Evolutionary conservation across 2,329 filamentous ascomycete species (phyloP), one percentile per base, ranked within the genome.

Genomic region (Fusarium beomiforme): DNA sequence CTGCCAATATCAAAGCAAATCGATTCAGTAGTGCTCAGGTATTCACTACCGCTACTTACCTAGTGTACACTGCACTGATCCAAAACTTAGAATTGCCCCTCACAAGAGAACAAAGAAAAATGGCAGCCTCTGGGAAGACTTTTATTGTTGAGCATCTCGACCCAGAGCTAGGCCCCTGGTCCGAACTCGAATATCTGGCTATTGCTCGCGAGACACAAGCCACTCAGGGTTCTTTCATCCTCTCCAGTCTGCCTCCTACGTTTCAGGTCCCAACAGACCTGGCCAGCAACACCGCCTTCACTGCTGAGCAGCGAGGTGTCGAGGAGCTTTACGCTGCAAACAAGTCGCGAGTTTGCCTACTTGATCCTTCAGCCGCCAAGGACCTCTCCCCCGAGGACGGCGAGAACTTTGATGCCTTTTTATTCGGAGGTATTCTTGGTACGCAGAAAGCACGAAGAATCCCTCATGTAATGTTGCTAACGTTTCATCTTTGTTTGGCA

Each of bases 131-230:
- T 21, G 79, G 80, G 72, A 93, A 94, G 82, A 95, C 90, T 44
- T 98, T 96, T 83, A 93, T 98, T 77, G 95, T 98, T 76, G 95
- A 98, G 85, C 95, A 99, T 82, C 90, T 99, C 72, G 96, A 99
- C 83, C 91, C 93, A 42, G 96, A 99, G 82, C 88, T 99, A 33
- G 96, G 97, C 36, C 89, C 90, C 42, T 99, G 96, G 96, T 98
- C 96, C 26, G 90, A 93, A 71, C 89, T 98, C 57, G 96, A 99
- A 84, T 99, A 99, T 84, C 85, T 90, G 59, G 89, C 92, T 77
- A 98, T 99, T 79, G 94, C 94, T 55, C 85, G 88, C 67, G 96
- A 99, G 85, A 94, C 92, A 56, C 84, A 89, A 69, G 86, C 87
- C 26, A 83, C 89, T 6, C 88, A 88, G 36, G 89, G 90, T 59